A percentile compares a stretch with the other conserved stretches of the same genome.
phyloP scores from a whole-genome alignment of 1,284 basidiomycete species.

The Dichomitus squalens region DNA sequence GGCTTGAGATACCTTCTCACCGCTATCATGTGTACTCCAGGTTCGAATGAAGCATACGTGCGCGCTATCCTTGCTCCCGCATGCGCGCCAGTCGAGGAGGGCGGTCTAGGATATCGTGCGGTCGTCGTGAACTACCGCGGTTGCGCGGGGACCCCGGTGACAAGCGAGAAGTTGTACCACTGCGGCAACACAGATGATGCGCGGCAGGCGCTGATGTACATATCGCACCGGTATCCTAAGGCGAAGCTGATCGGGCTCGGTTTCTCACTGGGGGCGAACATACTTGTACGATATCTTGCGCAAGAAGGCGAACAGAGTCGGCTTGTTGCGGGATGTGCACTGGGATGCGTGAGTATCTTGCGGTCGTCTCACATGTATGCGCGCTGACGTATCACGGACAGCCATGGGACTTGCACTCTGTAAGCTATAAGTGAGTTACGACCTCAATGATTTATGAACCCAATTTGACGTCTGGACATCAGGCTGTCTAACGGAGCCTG shows the following conservation, averaged over 20 bases:
- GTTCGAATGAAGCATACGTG: constrained; percentile 88
- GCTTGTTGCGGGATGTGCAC: constrained; percentile 72
- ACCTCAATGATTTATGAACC: background rate
- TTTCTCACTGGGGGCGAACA: constrained; percentile 92
- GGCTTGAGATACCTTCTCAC: background rate
- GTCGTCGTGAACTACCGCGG: too few relatives aligned
- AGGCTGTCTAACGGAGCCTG: constrained; percentile 40
- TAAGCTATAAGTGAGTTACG: background rate
- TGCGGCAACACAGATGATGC: constrained; percentile 86
- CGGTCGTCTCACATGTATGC: background rate
- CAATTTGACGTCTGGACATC: background rate
- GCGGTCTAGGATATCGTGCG: too few relatives aligned
- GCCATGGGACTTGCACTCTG: background rate
- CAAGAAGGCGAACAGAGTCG: constrained; percentile 79
- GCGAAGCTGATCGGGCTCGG: constrained; percentile 86
- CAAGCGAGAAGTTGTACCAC: constrained; percentile 82
- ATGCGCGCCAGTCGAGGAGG: constrained; percentile 72
- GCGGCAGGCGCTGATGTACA: constrained; percentile 77
- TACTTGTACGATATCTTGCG: constrained; percentile 87
- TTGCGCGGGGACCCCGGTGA: constrained; percentile 87
- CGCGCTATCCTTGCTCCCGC: constrained; percentile 75
- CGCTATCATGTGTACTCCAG: constrained; percentile 40
- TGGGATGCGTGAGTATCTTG: constrained; percentile 65
- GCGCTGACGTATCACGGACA: background rate
- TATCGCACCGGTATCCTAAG: constrained; percentile 72